Percentiles rank a stretch among this genome's conserved stretches.
phyloP scores from a whole-genome alignment of 306 rosid genomes.

The Psophocarpus tetragonolobus region DNA sequence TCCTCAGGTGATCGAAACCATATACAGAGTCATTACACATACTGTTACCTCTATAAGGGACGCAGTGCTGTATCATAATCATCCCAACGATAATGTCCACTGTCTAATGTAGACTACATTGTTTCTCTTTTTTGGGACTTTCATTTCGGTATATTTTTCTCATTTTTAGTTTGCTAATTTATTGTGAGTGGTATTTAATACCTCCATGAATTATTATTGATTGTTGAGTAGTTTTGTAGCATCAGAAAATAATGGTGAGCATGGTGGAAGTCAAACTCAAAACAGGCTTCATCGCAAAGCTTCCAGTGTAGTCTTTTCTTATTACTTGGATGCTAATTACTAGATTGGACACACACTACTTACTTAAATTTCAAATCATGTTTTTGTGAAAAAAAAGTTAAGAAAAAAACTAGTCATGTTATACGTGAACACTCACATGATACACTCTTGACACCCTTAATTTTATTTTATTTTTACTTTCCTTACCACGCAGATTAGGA shows the following conservation, averaged over 20 bases:
- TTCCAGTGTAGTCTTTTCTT: neutral
- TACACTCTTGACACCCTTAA: too few relatives aligned
- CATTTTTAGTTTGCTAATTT: neutral
- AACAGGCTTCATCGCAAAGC: neutral
- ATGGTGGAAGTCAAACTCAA: neutral
- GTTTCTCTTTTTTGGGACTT: neutral
- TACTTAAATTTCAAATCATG: too few relatives aligned
- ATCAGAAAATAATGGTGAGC: neutral
- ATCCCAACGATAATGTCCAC: neutral
- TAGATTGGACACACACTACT: neutral
- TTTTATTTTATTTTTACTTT: too few relatives aligned
- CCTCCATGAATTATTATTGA: neutral
- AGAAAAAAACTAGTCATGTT: too few relatives aligned
- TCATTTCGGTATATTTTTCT: neutral
- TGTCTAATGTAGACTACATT: neutral
- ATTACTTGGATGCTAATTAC: too few relatives aligned
- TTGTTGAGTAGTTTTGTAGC: neutral
- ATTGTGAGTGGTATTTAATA: neutral
- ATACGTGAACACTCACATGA: too few relatives aligned
- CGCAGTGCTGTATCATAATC: constrained; percentile 10
- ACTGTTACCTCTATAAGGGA: constrained; percentile 38
- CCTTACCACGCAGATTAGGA: too few relatives aligned
- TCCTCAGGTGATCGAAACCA: constrained; percentile 25
- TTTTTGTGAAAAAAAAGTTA: too few relatives aligned
- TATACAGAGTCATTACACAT: constrained; percentile 30